Conservation (phyloP, 2,329 filamentous ascomycete genomes). For the Aspergillus neoniger region DNA sequence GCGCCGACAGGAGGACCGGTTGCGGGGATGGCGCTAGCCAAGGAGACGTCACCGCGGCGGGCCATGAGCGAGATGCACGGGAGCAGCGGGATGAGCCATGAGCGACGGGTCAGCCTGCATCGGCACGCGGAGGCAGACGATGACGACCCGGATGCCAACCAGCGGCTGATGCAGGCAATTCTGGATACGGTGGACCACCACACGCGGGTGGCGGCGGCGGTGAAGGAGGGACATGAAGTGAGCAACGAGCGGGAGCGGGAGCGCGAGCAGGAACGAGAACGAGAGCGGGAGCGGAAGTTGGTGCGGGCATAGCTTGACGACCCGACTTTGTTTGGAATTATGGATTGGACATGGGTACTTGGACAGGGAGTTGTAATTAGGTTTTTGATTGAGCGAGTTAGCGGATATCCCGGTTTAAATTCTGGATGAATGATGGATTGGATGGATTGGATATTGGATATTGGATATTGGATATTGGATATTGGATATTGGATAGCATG, state of each 20-base stretch:
- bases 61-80: constrained; percentile 42
- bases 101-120: constrained; percentile 24
- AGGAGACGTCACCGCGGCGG: constrained; percentile 36
- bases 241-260: constrained; percentile 24
- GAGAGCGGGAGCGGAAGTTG: constrained; percentile 33
- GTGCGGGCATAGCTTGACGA: constrained; percentile 22
- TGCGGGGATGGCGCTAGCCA: constrained; percentile 24
- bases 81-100: constrained; percentile 21
- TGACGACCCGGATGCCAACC: constrained; percentile 43
- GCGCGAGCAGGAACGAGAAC: constrained; percentile 25
- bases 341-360: neutral
- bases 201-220: constrained; percentile 36
- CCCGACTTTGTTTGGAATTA: too few relatives aligned
- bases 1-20: constrained; percentile 25
- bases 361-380: constrained; percentile 14
- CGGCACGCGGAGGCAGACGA: constrained; percentile 28
- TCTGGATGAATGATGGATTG: neutral
- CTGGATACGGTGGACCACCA: constrained; percentile 46
- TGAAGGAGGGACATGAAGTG: constrained; percentile 31
- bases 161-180: constrained; percentile 46
- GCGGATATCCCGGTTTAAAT: constrained; percentile 26
- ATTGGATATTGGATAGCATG: neutral
- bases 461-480: neutral
- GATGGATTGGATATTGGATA: too few relatives aligned
- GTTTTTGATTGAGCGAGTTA: constrained; percentile 25